phyloP scores from a whole-genome alignment of 1,284 basidiomycete genomes.

The Flammula alnicola region DNA sequence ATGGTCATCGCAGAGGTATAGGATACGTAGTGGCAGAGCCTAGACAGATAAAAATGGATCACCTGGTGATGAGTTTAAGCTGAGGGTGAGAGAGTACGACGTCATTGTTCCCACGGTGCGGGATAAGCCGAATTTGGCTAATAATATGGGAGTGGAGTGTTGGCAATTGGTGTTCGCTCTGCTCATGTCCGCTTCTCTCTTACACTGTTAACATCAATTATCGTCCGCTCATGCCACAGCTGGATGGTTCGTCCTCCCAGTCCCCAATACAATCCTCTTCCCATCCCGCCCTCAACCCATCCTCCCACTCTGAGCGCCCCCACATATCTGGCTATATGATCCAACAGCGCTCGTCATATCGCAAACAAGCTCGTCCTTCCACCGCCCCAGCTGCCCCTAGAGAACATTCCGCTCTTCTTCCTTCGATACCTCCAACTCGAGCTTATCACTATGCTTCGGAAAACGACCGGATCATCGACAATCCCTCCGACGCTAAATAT shows the following conservation, averaged over 20 bases:
- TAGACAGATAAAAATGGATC: neutral
- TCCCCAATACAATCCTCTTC: neutral
- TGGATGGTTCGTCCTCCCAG: too few species aligned
- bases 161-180: constrained; percentile 5
- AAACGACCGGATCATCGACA: too few species aligned
- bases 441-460: too few species aligned
- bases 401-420: too few species aligned
- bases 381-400: constrained; percentile 52
- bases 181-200: constrained; percentile 3
- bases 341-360: constrained; percentile 30
- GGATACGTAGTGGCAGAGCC: neutral
- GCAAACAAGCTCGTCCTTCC: constrained; percentile 48
- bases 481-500: neutral
- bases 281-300: neutral
- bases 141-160: too few species aligned
- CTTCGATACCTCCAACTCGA: too few species aligned
- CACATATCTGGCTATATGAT: constrained; percentile 18
- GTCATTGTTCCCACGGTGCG: constrained; percentile 32
- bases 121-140: too few species aligned
- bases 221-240: too few species aligned
- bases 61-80: too few species aligned
- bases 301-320: constrained; percentile 3
- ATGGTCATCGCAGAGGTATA: constrained; percentile 57
- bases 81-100: too few species aligned
- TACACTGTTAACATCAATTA: neutral